These are phyloP conservation scores for Verticillium alfalfae DNA, from an alignment of 2,329 filamentous ascomycete genomes.

Conservation along the genomic window DNA sequence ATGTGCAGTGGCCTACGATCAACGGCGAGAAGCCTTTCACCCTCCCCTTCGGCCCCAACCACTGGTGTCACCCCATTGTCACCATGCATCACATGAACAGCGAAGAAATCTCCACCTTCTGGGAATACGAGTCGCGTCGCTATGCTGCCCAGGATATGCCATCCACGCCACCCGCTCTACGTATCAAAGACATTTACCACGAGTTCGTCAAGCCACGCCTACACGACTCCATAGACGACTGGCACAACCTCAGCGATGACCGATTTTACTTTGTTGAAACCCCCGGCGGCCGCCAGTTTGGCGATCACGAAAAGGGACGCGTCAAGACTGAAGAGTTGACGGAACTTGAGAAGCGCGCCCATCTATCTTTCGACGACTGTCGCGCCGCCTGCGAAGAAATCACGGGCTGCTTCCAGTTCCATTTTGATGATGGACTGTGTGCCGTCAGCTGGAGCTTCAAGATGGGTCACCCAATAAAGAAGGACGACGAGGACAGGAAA, in stretches of 20 bases:
- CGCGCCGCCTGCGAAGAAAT: constrained; percentile 33
- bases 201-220: constrained; percentile 37
- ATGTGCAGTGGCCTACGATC: constrained; percentile 41
- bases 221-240: constrained; percentile 32
- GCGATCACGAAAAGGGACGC: constrained; percentile 21
- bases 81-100: constrained; percentile 51
- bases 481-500: constrained; percentile 18
- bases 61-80: constrained; percentile 51
- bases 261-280: constrained; percentile 31
- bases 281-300: constrained; percentile 16
- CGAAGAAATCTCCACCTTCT: constrained; percentile 44
- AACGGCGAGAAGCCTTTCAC: constrained; percentile 51
- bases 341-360: constrained; percentile 31
- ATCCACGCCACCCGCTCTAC: constrained; percentile 22
- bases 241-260: constrained; percentile 48
- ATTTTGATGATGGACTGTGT: constrained; percentile 32
- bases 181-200: constrained; percentile 42
- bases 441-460: constrained; percentile 25
- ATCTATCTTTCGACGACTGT: constrained; percentile 36
- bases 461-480: constrained; percentile 30
- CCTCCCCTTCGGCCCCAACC: constrained; percentile 36
- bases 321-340: constrained; percentile 26
- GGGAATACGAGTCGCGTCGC: constrained; percentile 42
- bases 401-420: constrained; percentile 33
- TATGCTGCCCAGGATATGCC: constrained; percentile 15